Evolutionary conservation across 345 rosid genomes (phyloP).

Genomic region (Camelina hispida): DNA sequence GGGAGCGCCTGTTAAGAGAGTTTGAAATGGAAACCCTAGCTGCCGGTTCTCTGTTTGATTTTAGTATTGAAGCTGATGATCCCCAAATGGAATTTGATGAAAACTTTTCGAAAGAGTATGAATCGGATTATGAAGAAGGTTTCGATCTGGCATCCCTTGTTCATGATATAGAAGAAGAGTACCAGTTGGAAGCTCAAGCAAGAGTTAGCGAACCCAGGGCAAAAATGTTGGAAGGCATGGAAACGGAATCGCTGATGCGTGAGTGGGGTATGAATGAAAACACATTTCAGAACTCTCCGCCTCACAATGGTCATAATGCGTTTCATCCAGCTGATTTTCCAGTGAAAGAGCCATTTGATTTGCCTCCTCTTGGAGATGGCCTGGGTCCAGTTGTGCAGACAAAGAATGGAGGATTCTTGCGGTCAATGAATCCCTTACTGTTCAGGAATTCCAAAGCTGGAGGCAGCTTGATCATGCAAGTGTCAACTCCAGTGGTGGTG

Average conservation of each 20-base stretch:
- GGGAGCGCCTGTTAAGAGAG: conserved; percentile 84
- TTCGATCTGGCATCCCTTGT: conserved; percentile 57
- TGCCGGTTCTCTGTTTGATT: conserved; percentile 67
- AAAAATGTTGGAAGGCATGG: conserved; percentile 74
- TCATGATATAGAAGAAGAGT: conserved; percentile 68
- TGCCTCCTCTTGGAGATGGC: conserved; percentile 85
- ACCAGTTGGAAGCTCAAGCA: conserved; percentile 52
- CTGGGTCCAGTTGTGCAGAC: conserved; percentile 87
- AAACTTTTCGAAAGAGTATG: conserved; percentile 44
- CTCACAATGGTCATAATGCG: conserved; percentile 48
- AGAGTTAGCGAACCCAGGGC: conserved; percentile 58
- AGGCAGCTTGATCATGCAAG: conserved; percentile 93
- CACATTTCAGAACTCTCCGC: conserved; percentile 75
- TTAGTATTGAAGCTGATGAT: conserved; percentile 46
- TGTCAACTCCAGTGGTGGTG: conserved; percentile 90
- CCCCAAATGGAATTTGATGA: conserved; percentile 52
- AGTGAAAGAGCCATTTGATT: conserved; percentile 59
- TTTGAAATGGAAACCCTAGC: conserved; percentile 84
- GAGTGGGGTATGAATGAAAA: conserved; percentile 89
- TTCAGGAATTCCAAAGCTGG: conserved; percentile 67
- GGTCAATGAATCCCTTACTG: conserved; percentile 79
- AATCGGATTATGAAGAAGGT: conserved; percentile 50
- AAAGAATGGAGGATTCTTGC: conserved; percentile 77
- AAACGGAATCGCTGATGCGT: conserved; percentile 86
- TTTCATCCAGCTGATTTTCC: conserved; percentile 67